phyloP scores from a whole-genome alignment of 345 rosid species.

The Mallotus nudiflorus region DNA sequence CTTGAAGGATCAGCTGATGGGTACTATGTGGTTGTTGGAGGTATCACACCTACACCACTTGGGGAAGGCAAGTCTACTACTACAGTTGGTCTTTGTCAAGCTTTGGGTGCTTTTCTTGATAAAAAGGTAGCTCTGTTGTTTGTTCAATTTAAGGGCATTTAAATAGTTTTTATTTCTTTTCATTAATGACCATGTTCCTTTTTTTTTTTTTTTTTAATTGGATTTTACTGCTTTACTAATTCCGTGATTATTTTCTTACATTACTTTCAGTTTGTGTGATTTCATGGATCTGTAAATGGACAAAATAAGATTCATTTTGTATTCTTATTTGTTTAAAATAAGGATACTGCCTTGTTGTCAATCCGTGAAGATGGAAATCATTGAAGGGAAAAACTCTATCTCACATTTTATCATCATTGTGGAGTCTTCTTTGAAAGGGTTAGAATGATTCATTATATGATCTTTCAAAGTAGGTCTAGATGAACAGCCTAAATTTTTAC shows the following conservation, averaged over 20 bases:
- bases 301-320: not conserved
- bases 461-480: too few species aligned
- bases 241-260: not conserved
- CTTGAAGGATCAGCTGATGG: constrained; percentile 73
- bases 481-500: too few species aligned
- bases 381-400: not conserved
- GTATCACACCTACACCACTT: constrained; percentile 98
- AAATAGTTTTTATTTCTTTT: too few species aligned
- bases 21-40: constrained; percentile 94
- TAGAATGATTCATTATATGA: too few species aligned
- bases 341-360: not conserved
- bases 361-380: not conserved
- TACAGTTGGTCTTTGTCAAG: constrained; percentile 94
- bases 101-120: constrained; percentile 88
- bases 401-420: too few species aligned
- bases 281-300: not conserved
- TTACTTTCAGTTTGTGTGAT: not conserved
- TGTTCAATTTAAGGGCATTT: not conserved
- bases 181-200: too few species aligned
- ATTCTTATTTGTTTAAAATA: not conserved
- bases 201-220: too few species aligned
- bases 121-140: constrained; percentile 57
- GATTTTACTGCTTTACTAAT: not conserved
- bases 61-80: constrained; percentile 99
- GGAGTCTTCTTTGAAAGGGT: too few species aligned